These are phyloP conservation scores for Nakaseomyces kungkrabaensis DNA, from an alignment of 1,139 yeast species.

Conservation along the genomic window DNA sequence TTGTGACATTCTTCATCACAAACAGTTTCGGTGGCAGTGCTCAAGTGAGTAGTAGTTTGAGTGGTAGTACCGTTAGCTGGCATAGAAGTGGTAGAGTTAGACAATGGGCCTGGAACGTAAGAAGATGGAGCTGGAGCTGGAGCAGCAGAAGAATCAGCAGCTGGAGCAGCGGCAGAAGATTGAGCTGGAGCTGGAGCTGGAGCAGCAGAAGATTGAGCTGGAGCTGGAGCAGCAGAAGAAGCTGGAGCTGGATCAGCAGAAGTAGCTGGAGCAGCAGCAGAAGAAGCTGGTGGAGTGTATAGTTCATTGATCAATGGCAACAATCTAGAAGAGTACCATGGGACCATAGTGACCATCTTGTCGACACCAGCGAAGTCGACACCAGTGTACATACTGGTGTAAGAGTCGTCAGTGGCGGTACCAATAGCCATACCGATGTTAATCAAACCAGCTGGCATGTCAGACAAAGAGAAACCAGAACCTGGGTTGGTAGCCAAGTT, in stretches of 20 bases:
- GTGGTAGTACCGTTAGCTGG: slow-evolving; percentile 2
- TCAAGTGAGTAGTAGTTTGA: slow-evolving; percentile 1
- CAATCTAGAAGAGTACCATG: slow-evolving; percentile 34
- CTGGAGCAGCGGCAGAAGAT: neutral
- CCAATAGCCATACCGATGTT: slow-evolving; percentile 1
- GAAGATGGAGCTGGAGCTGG: neutral
- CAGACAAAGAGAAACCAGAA: slow-evolving; percentile 4
- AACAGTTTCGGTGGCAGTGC: neutral
- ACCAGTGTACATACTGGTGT: slow-evolving; percentile 28
- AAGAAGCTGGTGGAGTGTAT: neutral
- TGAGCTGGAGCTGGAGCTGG: neutral
- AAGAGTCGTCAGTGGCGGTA: slow-evolving; percentile 6
- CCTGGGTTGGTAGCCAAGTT: slow-evolving; percentile 1
- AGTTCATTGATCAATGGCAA: neutral
- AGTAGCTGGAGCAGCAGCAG: neutral
- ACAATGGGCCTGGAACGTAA: slow-evolving; percentile 1
- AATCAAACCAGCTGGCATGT: slow-evolving; percentile 5
- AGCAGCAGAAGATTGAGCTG: neutral
- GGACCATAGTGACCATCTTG: slow-evolving; percentile 30
- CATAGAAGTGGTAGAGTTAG: neutral
- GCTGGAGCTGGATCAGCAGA: neutral
- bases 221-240: neutral
- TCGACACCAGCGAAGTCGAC: slow-evolving; percentile 22
- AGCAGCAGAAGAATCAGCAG: neutral
- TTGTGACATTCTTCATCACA: slow-evolving; percentile 1